Evolutionary conservation across 164 flowering plant genomes (phyloP).

Genomic region (Malania oleifera): DNA sequence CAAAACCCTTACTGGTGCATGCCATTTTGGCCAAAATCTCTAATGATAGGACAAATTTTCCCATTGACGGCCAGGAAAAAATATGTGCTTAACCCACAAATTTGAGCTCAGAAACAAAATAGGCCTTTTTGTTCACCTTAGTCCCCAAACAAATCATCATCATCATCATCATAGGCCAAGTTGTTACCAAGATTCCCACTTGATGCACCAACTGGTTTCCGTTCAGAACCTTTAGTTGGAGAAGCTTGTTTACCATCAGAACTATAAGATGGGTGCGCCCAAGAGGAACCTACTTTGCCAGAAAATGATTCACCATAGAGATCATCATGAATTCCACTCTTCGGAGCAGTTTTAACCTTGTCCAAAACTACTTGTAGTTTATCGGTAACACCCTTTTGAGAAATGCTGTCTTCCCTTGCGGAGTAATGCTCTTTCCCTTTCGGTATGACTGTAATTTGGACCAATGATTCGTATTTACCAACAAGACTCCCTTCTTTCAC

Average conservation of each 20-base stretch:
- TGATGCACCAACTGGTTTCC: slow-evolving; percentile 14
- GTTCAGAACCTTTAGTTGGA: slow-evolving; percentile 26
- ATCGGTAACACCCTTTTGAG: slow-evolving; percentile 69
- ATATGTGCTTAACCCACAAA: no score
- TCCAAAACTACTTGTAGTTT: slow-evolving; percentile 70
- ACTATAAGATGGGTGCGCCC: slow-evolving; percentile 59
- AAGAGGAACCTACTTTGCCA: slow-evolving; percentile 74
- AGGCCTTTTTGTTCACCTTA: slow-evolving; percentile 2
- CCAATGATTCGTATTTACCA: slow-evolving; percentile 94
- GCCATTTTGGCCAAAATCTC: slow-evolving; percentile 1
- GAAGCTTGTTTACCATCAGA: slow-evolving; percentile 24
- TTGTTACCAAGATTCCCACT: slow-evolving; percentile 22
- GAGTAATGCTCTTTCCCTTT: slow-evolving; percentile 62
- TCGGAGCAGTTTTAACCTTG: slow-evolving; percentile 69
- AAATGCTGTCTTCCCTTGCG: slow-evolving; percentile 33
- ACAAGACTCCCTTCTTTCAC: slow-evolving; percentile 98
- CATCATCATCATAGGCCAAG: slow-evolving; percentile 31
- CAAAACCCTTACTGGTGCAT: not conserved
- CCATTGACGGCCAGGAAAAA: slow-evolving; percentile 3
- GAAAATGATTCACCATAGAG: slow-evolving; percentile 78
- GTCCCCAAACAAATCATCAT: slow-evolving; percentile 84
- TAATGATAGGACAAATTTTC: slow-evolving; percentile 19
- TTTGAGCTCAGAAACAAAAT: no score
- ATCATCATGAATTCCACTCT: slow-evolving; percentile 77
- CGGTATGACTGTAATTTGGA: slow-evolving; percentile 81